Evolutionary conservation across 805 yeast genomes (phyloP), one percentile per base, ranked within the genome.

Genomic region (Kodamaea fukazawae): DNA sequence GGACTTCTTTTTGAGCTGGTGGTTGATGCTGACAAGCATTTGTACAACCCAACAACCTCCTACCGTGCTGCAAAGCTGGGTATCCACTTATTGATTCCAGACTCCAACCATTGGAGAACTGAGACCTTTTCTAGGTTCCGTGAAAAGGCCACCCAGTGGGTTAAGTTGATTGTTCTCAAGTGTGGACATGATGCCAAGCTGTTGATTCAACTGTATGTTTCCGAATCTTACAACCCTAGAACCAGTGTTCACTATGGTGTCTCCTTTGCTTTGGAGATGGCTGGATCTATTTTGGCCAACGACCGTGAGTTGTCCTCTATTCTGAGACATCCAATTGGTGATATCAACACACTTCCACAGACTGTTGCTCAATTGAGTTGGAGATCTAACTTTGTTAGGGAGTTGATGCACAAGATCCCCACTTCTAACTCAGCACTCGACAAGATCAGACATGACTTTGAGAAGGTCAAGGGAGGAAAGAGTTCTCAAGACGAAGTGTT

Each of bases 241-340:
- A 45, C 37, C 5, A 16, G 34, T 10, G 74, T 86, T 30, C 82
- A 85, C 41, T 81, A 75, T 53, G 98, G 98, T 40, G 83, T 89
- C 35, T 82, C 95, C 0, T 86, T 91, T 70, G 98, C 99, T 0
- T 66, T 90, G 42, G 93, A 86, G 48, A 76, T 88, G 81, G 95
- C 96, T 1, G 88, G 93, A 3, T 59, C 76, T 4, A 74, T 87
- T 9, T 63, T 81, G n/a, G 71, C 81, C 13, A 71, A 71, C 20
- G 95, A 87, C 51, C 66, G 81, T 32, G 93, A 85, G 51, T 59
- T 82, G 20, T 72, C 78, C 2, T 73, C 75, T 31, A 66, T 80
- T 29, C 56, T 73, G 2, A 58, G 53, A 36, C 44, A 63, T 42
- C 49, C 65, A 43, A 62, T 55, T 26, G 58, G 58, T 45, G 66